A percentile compares a stretch with the other conserved stretches of the same genome.
Conservation (phyloP, 768 basidiomycete genomes). For the Hirschioporus abietinus region DNA sequence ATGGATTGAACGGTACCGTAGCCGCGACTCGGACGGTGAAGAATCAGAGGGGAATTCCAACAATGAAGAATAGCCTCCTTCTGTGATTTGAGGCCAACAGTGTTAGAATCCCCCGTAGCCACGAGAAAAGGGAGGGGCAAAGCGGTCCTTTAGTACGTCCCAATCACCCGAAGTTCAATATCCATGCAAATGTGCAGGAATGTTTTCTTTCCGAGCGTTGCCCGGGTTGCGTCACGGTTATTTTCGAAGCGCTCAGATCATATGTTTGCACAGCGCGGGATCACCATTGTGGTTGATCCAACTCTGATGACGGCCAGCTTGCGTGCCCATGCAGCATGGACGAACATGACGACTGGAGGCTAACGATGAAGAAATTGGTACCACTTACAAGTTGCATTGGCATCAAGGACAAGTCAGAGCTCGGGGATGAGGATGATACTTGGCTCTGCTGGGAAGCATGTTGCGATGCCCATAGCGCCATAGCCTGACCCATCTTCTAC, state of each 20-base stretch:
- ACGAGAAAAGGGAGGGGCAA: conserved; percentile 49
- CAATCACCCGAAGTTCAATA: conserved; percentile 25
- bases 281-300: conserved; percentile 30
- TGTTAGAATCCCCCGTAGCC: conserved; percentile 25
- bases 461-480: neutral
- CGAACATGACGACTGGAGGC: conserved; percentile 54
- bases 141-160: conserved; percentile 49
- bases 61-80: conserved; percentile 26
- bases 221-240: conserved; percentile 64
- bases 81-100: conserved; percentile 24
- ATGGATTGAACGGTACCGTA: conserved; percentile 69
- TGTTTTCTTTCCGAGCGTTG: conserved; percentile 54
- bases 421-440: conserved; percentile 72
- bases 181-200: conserved; percentile 18
- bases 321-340: conserved; percentile 60
- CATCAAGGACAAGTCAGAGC: conserved; percentile 53
- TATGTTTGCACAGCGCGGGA: conserved; percentile 45
- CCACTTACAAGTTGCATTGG: conserved; percentile 77
- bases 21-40: conserved; percentile 60
- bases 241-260: conserved; percentile 70
- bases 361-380: conserved; percentile 82
- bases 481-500: neutral
- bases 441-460: conserved; percentile 58
- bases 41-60: conserved; percentile 19
- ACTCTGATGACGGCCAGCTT: conserved; percentile 43